Evolutionary conservation across 495 filamentous ascomycete genomes (phyloP).

Genomic region (Penicillium salamii): DNA sequence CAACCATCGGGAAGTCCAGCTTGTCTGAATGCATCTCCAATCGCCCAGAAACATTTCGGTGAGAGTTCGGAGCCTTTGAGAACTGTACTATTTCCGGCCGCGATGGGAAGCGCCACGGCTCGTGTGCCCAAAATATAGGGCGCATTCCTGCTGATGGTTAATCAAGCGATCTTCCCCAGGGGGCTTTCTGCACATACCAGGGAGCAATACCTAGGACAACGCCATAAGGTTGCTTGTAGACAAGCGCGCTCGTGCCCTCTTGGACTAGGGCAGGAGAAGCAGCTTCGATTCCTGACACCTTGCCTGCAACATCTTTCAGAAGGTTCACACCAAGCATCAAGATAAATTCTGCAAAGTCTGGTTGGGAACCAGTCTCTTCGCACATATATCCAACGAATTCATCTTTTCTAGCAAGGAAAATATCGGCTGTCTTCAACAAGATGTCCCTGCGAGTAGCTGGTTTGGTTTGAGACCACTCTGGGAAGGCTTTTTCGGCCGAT

Average conservation of each 20-base stretch:
- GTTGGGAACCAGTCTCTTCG: conserved; percentile 64
- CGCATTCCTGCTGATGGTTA: background rate
- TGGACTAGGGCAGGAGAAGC: conserved; percentile 54
- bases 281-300: conserved; percentile 59
- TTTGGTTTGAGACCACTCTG: conserved; percentile 63
- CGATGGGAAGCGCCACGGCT: background rate
- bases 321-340: conserved; percentile 56
- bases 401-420: conserved; percentile 59
- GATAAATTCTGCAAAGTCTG: conserved; percentile 59
- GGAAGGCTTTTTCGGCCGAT: conserved; percentile 66
- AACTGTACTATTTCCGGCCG: background rate
- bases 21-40: conserved; percentile 57
- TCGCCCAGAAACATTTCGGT: conserved; percentile 3
- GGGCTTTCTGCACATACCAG: conserved; percentile 49
- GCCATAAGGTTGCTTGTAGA: conserved; percentile 79
- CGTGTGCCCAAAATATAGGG: background rate
- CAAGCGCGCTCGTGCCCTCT: conserved; percentile 59
- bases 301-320: conserved; percentile 67
- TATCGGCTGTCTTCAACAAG: conserved; percentile 65
- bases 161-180: background rate
- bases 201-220: conserved; percentile 79
- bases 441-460: conserved; percentile 65
- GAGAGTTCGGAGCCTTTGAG: conserved; percentile 13
- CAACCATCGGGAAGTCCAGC: conserved; percentile 58
- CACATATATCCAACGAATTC: conserved; percentile 62